These are phyloP conservation scores for Cladosporium cucumerinum DNA, from an alignment of 2,329 filamentous ascomycete species.

Conservation along the genomic window DNA sequence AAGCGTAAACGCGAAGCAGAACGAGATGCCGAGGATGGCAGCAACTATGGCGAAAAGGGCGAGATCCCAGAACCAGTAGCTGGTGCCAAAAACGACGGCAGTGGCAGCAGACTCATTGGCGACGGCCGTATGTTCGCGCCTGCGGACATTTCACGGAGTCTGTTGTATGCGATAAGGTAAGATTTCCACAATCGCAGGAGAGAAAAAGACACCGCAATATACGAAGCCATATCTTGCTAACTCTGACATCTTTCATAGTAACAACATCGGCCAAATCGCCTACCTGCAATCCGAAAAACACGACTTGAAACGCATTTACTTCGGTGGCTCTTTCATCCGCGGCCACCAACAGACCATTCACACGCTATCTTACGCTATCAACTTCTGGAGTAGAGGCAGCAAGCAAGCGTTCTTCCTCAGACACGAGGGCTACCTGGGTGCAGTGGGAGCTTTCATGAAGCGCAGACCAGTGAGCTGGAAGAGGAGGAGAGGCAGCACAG, in stretches of 20 bases:
- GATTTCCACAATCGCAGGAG: too few relatives aligned
- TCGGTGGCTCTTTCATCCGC: conserved; percentile 93
- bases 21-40: conserved; percentile 69
- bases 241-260: too few relatives aligned
- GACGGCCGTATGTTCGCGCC: conserved; percentile 61
- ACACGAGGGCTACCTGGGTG: conserved; percentile 92
- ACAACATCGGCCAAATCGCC: conserved; percentile 97
- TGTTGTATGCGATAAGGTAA: conserved; percentile 82
- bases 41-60: conserved; percentile 46
- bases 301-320: conserved; percentile 87
- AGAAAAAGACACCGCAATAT: too few relatives aligned
- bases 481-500: conserved; percentile 47
- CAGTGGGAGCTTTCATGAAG: conserved; percentile 91
- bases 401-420: conserved; percentile 95
- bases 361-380: conserved; percentile 92
- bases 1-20: conserved; percentile 86
- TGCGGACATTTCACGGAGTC: conserved; percentile 83
- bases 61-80: conserved; percentile 25
- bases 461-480: conserved; percentile 90
- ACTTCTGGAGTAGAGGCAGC: conserved; percentile 91
- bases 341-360: conserved; percentile 98
- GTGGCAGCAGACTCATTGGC: conserved; percentile 32
- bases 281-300: conserved; percentile 97
- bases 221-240: too few relatives aligned
- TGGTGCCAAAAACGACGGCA: conserved; percentile 31